Evolutionary conservation across 768 basidiomycete species (phyloP).

Genomic region (Filobasidium floriforme): DNA sequence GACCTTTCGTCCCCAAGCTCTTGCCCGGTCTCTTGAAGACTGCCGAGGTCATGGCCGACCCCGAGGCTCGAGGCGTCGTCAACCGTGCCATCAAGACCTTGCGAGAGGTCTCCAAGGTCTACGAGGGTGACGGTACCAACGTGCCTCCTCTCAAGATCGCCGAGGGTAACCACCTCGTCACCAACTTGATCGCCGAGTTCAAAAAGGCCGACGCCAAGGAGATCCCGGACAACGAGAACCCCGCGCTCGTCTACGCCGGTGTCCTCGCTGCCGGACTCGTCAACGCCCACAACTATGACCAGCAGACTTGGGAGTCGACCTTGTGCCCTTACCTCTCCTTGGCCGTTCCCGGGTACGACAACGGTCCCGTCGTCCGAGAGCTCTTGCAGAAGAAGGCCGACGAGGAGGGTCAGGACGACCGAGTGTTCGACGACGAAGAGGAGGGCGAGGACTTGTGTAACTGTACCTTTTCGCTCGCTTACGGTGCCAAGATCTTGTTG

Average conservation of each 20-base stretch:
- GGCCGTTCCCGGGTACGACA: slow-evolving; percentile 59
- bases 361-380: slow-evolving; percentile 63
- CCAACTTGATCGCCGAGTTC: slow-evolving; percentile 67
- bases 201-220: slow-evolving; percentile 66
- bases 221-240: slow-evolving; percentile 53
- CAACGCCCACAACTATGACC: slow-evolving; percentile 85
- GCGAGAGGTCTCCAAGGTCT: slow-evolving; percentile 87
- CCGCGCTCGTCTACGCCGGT: slow-evolving; percentile 64
- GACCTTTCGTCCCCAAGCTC: slow-evolving; percentile 92
- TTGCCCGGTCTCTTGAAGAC: slow-evolving; percentile 94
- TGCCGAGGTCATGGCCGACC: slow-evolving; percentile 88
- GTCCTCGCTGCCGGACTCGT: slow-evolving; percentile 76
- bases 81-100: slow-evolving; percentile 88
- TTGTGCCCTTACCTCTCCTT: slow-evolving; percentile 70
- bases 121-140: slow-evolving; percentile 77
- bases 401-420: slow-evolving; percentile 61
- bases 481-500: slow-evolving; percentile 96
- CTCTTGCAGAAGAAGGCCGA: slow-evolving; percentile 85
- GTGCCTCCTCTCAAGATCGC: slow-evolving; percentile 74
- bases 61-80: slow-evolving; percentile 90
- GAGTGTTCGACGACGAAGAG: slow-evolving; percentile 73
- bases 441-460: slow-evolving; percentile 98
- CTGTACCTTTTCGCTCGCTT: slow-evolving; percentile 97
- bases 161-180: slow-evolving; percentile 61
- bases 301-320: slow-evolving; percentile 68